Percentiles rank a stretch among this genome's conserved stretches.
Conservation (phyloP, 2,329 filamentous ascomycete species). For the Phaeophleospora eucalypticola region DNA sequence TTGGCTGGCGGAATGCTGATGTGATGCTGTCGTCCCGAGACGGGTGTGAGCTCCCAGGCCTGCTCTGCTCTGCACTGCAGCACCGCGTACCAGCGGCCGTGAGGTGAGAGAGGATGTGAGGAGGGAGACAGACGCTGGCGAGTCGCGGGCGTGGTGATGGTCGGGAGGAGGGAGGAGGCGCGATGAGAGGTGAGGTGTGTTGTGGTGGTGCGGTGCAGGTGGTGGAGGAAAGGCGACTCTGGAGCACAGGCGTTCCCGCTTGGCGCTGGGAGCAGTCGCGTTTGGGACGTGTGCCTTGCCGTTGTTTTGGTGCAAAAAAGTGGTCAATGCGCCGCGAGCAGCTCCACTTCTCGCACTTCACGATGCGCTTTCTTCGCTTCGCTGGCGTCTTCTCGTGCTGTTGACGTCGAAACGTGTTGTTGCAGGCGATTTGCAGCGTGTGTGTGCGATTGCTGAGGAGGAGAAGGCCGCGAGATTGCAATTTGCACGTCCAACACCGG, state of each 20-base stretch:
- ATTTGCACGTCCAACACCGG: neutral
- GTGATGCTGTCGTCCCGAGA: constrained; percentile 18
- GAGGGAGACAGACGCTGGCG: constrained; percentile 1
- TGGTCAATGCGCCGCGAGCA: neutral
- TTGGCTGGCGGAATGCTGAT: constrained; percentile 15
- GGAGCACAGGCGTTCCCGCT: neutral
- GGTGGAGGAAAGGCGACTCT: no score
- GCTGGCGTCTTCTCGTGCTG: no score
- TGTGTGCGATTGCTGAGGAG: neutral
- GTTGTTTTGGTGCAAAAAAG: no score
- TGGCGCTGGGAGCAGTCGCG: neutral
- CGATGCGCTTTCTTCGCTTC: no score
- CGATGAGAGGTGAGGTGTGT: neutral
- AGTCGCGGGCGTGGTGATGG: neutral
- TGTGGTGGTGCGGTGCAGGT: neutral
- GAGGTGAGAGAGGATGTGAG: constrained; percentile 3
- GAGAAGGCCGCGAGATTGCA: neutral
- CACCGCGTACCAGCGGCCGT: constrained; percentile 2
- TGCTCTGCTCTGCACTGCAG: constrained; percentile 7
- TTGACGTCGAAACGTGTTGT: no score
- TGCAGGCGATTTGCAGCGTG: neutral
- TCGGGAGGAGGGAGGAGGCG: neutral
- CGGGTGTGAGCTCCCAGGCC: neutral
- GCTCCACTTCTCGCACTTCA: no score
- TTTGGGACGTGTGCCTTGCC: neutral